Conservation (phyloP, 2,329 filamentous ascomycete genomes). For the Aspergillus sp. region DNA sequence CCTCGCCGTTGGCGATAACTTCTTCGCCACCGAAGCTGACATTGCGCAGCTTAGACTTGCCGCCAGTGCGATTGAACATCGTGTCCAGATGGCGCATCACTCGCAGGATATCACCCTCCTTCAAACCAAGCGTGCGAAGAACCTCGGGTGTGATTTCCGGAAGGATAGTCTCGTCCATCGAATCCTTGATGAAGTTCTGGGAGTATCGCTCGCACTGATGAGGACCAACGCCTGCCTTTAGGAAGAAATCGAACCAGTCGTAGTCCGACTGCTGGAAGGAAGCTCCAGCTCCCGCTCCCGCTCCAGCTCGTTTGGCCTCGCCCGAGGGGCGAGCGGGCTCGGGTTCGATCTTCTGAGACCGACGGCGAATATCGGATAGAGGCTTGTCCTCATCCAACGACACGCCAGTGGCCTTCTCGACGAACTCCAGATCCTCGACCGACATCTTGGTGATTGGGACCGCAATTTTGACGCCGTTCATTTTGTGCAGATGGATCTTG, state of each 20-base stretch:
- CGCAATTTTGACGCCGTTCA: conserved; percentile 97
- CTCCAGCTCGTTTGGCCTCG: conserved; percentile 41
- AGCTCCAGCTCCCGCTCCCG: conserved; percentile 41
- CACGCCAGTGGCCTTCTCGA: conserved; percentile 81
- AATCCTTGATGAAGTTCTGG: conserved; percentile 83
- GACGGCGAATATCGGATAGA: conserved; percentile 72
- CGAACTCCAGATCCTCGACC: conserved; percentile 88
- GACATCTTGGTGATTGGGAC: conserved; percentile 97
- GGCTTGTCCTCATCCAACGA: conserved; percentile 92
- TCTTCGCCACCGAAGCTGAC: conserved; percentile 55
- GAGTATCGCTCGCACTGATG: conserved; percentile 94
- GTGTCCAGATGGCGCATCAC: conserved; percentile 86
- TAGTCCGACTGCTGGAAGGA: conserved; percentile 60
- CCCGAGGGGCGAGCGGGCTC: conserved; percentile 33
- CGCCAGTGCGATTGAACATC: conserved; percentile 67
- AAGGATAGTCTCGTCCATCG: conserved; percentile 91
- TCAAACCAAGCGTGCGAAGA: conserved; percentile 83
- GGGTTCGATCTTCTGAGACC: conserved; percentile 20
- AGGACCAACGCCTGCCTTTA: conserved; percentile 85
- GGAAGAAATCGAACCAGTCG: conserved; percentile 99
- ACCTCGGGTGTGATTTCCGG: conserved; percentile 83
- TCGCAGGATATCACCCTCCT: conserved; percentile 94
- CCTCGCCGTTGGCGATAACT: conserved; percentile 59
- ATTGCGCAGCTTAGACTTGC: conserved; percentile 55
- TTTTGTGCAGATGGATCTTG: conserved; percentile 96